Base-by-base conservation (phyloP, 331 rosid genomes). In the Acacia pycnantha region DNA sequence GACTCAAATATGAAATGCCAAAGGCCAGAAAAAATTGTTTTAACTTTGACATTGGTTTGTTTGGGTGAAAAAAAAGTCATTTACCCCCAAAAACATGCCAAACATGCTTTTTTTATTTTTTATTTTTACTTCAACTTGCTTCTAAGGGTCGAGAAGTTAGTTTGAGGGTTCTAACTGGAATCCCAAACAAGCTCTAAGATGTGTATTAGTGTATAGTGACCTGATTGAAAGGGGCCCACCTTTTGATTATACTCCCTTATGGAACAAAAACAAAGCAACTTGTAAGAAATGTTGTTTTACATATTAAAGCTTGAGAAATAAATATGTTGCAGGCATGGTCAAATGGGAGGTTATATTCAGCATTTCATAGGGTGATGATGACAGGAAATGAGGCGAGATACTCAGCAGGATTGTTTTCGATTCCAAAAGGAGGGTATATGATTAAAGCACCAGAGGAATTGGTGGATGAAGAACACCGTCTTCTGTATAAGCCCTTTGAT, bases 341-440 rank as follows among this genome's bases (percentile, higher is more conserved):
- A 78, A 94, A 94, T 8, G 98, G 98, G 0, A 78, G 94, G 75
- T 29, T 93, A 24, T 86, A 93, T 77, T 85, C 97, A 2, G 82
- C 97, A 0, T 73, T 69, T 74, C 98, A 93, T 48, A 56, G 95
- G 16, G 98, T 94, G 79, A 88, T 93, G 92, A 90, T 91, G 92
- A 88, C 31, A 1, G 94, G 98, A 74, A 82, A 84, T 29, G 88
- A 86, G 47, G 89, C 89, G 10, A 85, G 98, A 85, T 93, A 90
- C 81, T 93, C 93, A 0, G 43, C 73, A 7, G 98, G 94, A 61
- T 13, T 93, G 65, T 93, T 93, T 85, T 90, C 97, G 6, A 9
- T 88, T 33, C 97, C 94, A 0, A 91, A 89, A 77, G 90, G 27
- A 72, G 94, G 93, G 6, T 69, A 51, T 82, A 44, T 78, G 9